These are phyloP conservation scores for Cenchrus fungigraminus DNA, from an alignment of 176 grass and related monocot genomes.

Conservation along the genomic window DNA sequence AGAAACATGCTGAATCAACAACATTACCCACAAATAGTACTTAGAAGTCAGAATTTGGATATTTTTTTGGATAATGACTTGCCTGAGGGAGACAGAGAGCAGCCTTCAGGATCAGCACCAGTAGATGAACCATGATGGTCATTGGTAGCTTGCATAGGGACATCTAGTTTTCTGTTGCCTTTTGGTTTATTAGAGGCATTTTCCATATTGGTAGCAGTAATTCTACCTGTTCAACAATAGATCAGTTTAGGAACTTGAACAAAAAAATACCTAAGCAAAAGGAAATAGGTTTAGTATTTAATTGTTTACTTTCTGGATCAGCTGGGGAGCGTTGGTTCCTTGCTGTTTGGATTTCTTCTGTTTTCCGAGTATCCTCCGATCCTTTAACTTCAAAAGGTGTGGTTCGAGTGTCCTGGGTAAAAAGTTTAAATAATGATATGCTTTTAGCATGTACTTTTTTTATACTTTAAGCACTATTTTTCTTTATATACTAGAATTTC, in stretches of 20 bases:
- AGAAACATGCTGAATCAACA: conserved; percentile 9
- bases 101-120: conserved; percentile 32
- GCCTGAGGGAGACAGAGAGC: conserved; percentile 33
- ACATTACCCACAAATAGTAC: conserved; percentile 1
- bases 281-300: background rate
- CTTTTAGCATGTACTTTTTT: background rate
- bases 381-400: conserved; percentile 48
- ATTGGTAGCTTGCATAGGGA: conserved; percentile 2
- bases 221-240: conserved; percentile 53
- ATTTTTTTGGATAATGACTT: conserved; percentile 28
- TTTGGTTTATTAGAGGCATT: conserved; percentile 28
- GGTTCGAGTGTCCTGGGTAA: conserved; percentile 31
- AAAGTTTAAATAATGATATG: conserved; percentile 33
- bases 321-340: conserved; percentile 41
- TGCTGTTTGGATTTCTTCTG: conserved; percentile 40
- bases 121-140: conserved; percentile 41
- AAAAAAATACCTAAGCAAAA: background rate
- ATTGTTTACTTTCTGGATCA: conserved; percentile 40
- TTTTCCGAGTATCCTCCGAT: conserved; percentile 33
- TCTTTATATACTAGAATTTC: background rate
- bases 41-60: background rate
- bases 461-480: conserved; percentile 24
- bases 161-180: conserved; percentile 37
- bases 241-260: background rate
- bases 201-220: conserved; percentile 35